Percentiles rank a stretch among this genome's conserved stretches.
These are phyloP conservation scores for Arabis hirsuta DNA, from an alignment of 345 rosid genomes.

Conservation along the genomic window DNA sequence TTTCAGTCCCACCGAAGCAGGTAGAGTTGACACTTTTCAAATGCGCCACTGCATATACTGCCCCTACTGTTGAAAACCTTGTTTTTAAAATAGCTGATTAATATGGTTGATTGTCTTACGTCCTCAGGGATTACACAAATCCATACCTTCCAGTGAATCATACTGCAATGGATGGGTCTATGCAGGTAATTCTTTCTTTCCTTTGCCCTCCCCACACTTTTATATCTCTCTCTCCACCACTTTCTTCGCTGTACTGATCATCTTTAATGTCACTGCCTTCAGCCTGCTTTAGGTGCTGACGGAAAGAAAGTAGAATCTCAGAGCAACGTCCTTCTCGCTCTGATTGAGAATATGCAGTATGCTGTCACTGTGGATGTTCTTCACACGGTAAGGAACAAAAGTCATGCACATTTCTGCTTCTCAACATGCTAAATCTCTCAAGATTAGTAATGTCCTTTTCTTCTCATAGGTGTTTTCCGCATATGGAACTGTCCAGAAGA, in stretches of 20 bases:
- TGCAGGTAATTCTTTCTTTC: conserved; percentile 57
- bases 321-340: conserved; percentile 93
- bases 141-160: conserved; percentile 98
- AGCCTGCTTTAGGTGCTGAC: conserved; percentile 85
- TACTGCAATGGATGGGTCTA: conserved; percentile 81
- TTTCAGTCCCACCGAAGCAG: conserved; percentile 99
- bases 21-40: conserved; percentile 46
- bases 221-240: neutral
- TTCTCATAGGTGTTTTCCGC: conserved; percentile 77
- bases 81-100: conserved; percentile 22
- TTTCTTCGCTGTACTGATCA: conserved; percentile 2
- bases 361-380: conserved; percentile 93
- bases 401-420: conserved; percentile 18
- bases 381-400: conserved; percentile 65
- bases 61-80: conserved; percentile 1
- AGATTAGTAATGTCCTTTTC: neutral
- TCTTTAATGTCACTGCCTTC: conserved; percentile 37
- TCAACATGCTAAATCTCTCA: conserved; percentile 3
- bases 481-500: conserved; percentile 89
- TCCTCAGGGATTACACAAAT: conserved; percentile 90
- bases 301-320: conserved; percentile 88
- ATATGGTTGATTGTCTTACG: conserved; percentile 22
- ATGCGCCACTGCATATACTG: conserved; percentile 3
- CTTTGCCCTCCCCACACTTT: conserved; percentile 1
- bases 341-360: conserved; percentile 97